Percentiles rank a stretch among this genome's conserved stretches.
Evolutionary conservation across 129 eudicot genomes (phyloP).

Genomic region (Apium graveolens): DNA sequence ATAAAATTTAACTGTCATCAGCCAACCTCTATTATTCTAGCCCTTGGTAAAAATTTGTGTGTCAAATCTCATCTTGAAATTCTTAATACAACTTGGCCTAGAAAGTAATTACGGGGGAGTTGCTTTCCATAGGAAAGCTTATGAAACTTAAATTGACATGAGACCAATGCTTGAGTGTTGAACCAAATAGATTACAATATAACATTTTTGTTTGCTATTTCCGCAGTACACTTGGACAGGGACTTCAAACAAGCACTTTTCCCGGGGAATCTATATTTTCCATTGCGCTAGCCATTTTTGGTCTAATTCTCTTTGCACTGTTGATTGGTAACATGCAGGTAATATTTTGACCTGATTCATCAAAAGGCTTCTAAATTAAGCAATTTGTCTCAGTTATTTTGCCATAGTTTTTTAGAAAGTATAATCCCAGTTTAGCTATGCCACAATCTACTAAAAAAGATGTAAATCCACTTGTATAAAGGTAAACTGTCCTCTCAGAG

Average conservation of each 20-base stretch:
- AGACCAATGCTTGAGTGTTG: not conserved
- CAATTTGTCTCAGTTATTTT: not conserved
- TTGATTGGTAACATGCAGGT: conserved; percentile 99
- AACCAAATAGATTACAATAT: not conserved
- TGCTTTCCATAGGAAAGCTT: not conserved
- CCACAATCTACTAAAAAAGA: not conserved
- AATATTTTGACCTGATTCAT: not conserved
- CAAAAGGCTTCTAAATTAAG: not conserved
- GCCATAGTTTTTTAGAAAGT: not conserved
- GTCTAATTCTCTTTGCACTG: conserved; percentile 84
- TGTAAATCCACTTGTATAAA: not conserved
- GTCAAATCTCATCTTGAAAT: not conserved
- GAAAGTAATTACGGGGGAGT: not conserved
- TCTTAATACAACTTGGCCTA: not conserved
- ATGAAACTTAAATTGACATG: not conserved
- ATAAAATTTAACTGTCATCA: not conserved
- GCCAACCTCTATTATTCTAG: not conserved
- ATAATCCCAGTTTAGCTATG: not conserved
- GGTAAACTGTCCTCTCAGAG: not conserved
- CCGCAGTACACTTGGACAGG: conserved; percentile 88
- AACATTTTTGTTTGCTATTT: not conserved
- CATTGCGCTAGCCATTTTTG: conserved; percentile 74
- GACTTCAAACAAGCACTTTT: conserved; percentile 89
- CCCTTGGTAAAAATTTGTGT: not conserved
- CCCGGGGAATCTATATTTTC: conserved; percentile 83